Base-by-base conservation (phyloP, 768 basidiomycete species). In the Termitomyces bulborhizus region DNA sequence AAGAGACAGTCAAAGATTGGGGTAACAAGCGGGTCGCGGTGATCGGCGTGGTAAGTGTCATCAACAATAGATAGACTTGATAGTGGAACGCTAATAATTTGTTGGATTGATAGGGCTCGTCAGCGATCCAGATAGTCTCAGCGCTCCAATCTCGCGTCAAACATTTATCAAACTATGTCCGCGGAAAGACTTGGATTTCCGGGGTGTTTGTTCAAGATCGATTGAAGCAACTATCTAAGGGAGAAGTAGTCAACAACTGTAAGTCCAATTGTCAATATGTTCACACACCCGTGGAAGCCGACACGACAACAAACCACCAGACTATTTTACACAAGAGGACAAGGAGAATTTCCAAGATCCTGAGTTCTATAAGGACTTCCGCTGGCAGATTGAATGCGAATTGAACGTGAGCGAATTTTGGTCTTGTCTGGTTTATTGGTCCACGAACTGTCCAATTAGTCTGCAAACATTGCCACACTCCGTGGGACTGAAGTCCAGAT, bases 91-190 rank as follows among this genome's bases (percentile, higher is more conserved):
- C 44, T 39, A 6, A 54, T 37, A 42, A 32, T 29, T 29, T 48
- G 24, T 26, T 21, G 37, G 9, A 29, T 47, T 9, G 46, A 6
- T 44, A 84, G 83, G 83, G 83, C 3, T 84, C 83, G 4, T 82
- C 83, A 27, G 83, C 80, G 6, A 74, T 84, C 36, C 83, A 86
- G 58, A 76, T 83, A 4, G 79, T 84, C 0, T 75, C 84, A 0
- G 76, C 80, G 5, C 65, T 85, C 32, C 83, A 85, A 58, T 73
- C 80, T 6, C 72, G 70, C 49, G 81, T 82, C 4, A 68, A 68
- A 50, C 73, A 76, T 57, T 46, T 85, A 42, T 64, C 69, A 36
- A 82, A 82, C 61, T 85, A 77, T 60, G 84, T 83, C 46, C 77
- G 82, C 7, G 79, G 82, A 8, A 76, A 77, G 64, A 84, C 83